Evolutionary conservation across 352 stramenopile species (phyloP).

Genomic region (Lagenidium giganteum): DNA sequence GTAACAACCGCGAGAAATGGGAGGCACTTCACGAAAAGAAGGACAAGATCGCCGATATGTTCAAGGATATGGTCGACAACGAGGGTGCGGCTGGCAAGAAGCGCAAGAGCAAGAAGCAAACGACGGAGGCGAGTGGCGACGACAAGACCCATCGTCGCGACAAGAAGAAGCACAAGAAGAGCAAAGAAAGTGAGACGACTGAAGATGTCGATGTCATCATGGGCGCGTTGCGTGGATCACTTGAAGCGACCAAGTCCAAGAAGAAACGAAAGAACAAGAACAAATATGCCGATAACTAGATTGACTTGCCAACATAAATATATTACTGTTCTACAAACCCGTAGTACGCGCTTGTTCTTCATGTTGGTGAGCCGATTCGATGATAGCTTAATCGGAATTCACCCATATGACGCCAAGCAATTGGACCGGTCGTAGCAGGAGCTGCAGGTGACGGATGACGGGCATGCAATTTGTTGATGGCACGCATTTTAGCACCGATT

Average conservation of each 20-base stretch:
- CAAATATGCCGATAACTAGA: not conserved
- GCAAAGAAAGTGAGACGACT: conserved; percentile 27
- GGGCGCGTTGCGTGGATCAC: conserved; percentile 35
- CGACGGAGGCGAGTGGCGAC: conserved; percentile 12
- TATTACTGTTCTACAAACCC: too few relatives aligned
- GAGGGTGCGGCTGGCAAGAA: conserved; percentile 6
- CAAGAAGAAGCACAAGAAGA: conserved; percentile 12
- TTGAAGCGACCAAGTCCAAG: conserved; percentile 10
- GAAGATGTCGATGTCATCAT: conserved; percentile 67
- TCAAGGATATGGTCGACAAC: conserved; percentile 62
- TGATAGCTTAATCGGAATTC: conserved; percentile 1
- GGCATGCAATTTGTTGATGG: conserved; percentile 4
- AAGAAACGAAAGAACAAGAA: conserved; percentile 33
- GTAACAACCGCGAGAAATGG: conserved; percentile 76
- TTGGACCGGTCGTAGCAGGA: too few relatives aligned
- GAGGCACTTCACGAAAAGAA: conserved; percentile 71
- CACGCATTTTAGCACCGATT: conserved; percentile 31
- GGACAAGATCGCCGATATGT: conserved; percentile 72
- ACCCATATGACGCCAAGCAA: not conserved
- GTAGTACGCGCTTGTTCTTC: too few relatives aligned
- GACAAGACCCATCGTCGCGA: not conserved
- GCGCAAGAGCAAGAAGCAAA: conserved; percentile 10
- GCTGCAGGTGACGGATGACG: too few relatives aligned
- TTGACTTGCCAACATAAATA: not conserved
- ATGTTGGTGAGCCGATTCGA: too few relatives aligned